Evolutionary conservation across 805 yeast genomes (phyloP), one percentile per base, ranked within the genome.

Genomic region (Kuraishia hungarica): DNA sequence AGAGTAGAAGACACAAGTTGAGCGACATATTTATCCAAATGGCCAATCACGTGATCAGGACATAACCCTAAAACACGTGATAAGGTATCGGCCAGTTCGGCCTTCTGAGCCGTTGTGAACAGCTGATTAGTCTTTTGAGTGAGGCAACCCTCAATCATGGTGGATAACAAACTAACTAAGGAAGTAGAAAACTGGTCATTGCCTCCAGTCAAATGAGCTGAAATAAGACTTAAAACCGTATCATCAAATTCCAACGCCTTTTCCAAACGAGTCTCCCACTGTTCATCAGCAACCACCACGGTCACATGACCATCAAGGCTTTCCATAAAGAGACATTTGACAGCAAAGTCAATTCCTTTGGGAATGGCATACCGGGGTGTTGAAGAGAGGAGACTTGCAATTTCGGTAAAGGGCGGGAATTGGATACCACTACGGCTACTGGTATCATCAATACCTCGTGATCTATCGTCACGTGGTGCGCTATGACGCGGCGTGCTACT

Each of bases 231-330:
- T 73, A 13, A 72, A 1, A 87, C 88, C 2, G 61, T 64, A 0
- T 74, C 74, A 62, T 90, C 96, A 48, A 78, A 69, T 48, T 81
- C 86, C 11, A 88, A 53, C 0, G 93, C 88, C 56, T 82, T 87
- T 10, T 86, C 89, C 24, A 88, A 61, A 62, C 93, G 75, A 0
- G 79, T 69, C 2, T 74, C 71, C 96, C 96, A 90, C 53, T 86
- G 85, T 58, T 85, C 86, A 64, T 90, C 96, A 22, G 77, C 70
- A 0, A 80, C 80, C 51, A 89, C 66, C 1, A 84, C 83, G 0
- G 91, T 83, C 0, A 67, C 59, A 17, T 76, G 71, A 0, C 73
- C 80, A n/a, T 64, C 61, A 1, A 82, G 69, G 0, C 94, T 80
- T 58, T 87, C 80, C 79, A 88, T 85, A 0, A 86, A 83, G 21